Evolutionary conservation across 129 eudicot genomes (phyloP), one percentile per base, ranked within the genome.

Genomic region (Silybum marianum): DNA sequence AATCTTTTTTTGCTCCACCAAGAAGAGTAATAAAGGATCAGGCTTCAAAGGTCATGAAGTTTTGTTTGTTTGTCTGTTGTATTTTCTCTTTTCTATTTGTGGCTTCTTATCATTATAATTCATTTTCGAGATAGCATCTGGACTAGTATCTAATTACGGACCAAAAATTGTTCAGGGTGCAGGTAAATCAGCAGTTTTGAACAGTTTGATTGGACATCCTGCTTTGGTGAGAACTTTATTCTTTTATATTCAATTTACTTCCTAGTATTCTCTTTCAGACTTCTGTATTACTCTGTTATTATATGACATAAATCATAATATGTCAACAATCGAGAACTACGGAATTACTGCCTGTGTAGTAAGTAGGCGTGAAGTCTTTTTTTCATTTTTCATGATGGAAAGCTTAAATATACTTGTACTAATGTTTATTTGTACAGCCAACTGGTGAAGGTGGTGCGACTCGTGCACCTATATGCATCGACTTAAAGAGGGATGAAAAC

Each of bases 361-460:
- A 51, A 34, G 58, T 80, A 62, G 78, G 51, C 24, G 51, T 63
- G 65, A 48, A 71, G 9, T 16, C 8, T 54, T 54, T 54, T 26
- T 32, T 18, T 58, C 66, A 58, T 58, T n/a, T 58, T 58, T 58
- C 24, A 58, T 18, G 22, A 28, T 40, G 83, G 72, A 62, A 73
- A 30, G 54, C 42, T 82, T 82, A 34, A 22, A 28, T 74, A 19
- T 80, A 54, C 83, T 16, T 32, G 69, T 32, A 63, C n/a, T 62
- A 72, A 72, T 62, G 46, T 72, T 26, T 78, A 16, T 71, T 9
- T 78, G 12, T 72, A 67, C 90, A 95, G 99, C 99, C 99, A 76
- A 95, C 99, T 71, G 99, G 99, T 76, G 99, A 95, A 93, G 94
- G 93, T 83, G 98, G 99, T 75, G 99, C 99, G 28, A 95, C 99